Conservation (phyloP, 306 rosid genomes). For the Crataegus laevigata region DNA sequence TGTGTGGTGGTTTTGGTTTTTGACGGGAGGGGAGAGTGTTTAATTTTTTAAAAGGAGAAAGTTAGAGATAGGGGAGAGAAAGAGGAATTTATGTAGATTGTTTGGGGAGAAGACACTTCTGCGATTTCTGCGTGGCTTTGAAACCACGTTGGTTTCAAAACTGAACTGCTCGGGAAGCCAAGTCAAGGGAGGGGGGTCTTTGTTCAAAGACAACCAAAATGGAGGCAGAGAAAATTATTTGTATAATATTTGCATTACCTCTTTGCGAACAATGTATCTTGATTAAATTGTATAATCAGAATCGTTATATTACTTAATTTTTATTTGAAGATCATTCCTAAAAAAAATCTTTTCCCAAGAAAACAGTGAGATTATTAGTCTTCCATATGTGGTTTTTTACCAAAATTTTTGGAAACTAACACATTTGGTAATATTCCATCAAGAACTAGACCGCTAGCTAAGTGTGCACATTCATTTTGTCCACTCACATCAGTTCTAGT, state of each 20-base stretch:
- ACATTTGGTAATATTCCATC: not conserved
- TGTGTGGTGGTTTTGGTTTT: not conserved
- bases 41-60: not conserved
- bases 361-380: not conserved
- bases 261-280: too few relatives aligned
- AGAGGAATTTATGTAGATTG: not conserved
- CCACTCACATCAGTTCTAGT: not conserved
- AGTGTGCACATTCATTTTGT: not conserved
- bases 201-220: not conserved
- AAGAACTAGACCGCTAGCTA: not conserved
- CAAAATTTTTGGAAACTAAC: not conserved
- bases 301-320: too few relatives aligned
- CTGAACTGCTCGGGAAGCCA: not conserved
- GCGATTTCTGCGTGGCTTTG: constrained; percentile 26
- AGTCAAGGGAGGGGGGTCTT: constrained; percentile 1
- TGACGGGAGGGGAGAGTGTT: not conserved
- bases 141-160: constrained; percentile 25
- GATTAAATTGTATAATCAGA: too few relatives aligned
- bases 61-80: not conserved
- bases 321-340: too few relatives aligned
- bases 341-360: not conserved
- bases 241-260: too few relatives aligned
- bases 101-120: constrained; percentile 1
- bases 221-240: not conserved
- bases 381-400: not conserved